Evolutionary conservation across 2,329 filamentous ascomycete species (phyloP), one percentile per base, ranked within the genome.

Genomic region (Lasiodiplodia sp.): DNA sequence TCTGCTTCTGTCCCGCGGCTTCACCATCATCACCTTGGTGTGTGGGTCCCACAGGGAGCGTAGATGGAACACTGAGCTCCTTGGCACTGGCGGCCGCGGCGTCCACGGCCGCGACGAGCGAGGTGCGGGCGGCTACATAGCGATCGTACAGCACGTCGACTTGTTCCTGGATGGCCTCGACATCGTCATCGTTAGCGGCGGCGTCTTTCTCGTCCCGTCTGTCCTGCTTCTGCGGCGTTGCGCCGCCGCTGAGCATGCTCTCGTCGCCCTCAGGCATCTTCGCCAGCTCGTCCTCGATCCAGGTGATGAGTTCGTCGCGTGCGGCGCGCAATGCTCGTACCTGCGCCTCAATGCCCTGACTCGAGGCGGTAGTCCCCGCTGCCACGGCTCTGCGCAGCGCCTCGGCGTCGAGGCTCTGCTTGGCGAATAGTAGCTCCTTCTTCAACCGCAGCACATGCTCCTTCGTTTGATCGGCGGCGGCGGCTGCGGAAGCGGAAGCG

Each of bases 211-310:
- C 53, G 14, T 37, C 62, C 47, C 64, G 21, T 21, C 14, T 23
- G 4, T 23, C 23, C 55, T 64, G 38, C 49, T 34, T 62, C 47
- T 25, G 47, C 1, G 62, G 38, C n/a, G 44, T 47, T n/a, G 21
- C 53, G 25, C 40, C 11, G 44, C 38, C 44, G 52, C 56, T 60
- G 70, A 58, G 14, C 73, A 74, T 55, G 79, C 78, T 57, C 77
- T 69, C 2, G 25, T 80, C 77, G 10, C 60, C 70, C 70, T 80
- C 79, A 44, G 77, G 75, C 69, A 82, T 71, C 70, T 80, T 82
- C 21, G 81, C 77, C 56, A 87, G 72, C 53, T 84, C 83, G 51
- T 80, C 79, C 72, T 87, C 84, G 7, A 86, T 79, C 85, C 85
- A 87, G 55, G 81, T 77, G 5, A 86, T 79, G 53, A 87, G 75